Evolutionary conservation across 768 basidiomycete species (phyloP), one percentile per base, ranked within the genome.

Genomic region (Hydnum rufescens): DNA sequence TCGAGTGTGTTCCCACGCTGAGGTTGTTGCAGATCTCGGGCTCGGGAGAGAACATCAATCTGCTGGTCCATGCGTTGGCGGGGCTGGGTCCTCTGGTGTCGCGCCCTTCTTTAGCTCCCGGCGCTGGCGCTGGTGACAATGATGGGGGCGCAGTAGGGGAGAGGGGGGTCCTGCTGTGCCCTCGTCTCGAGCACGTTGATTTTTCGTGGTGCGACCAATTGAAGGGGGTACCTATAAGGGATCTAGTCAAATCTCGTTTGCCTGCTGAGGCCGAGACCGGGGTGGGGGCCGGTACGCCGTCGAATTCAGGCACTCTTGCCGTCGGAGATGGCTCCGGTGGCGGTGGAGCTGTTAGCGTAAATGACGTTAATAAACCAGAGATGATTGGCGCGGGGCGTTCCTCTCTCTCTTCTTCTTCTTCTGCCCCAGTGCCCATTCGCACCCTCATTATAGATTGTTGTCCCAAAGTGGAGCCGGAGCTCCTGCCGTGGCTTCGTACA

Each of bases 401-500:
- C 13, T 1, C 36, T 39, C 36, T 22, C 36, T 13, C 36, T 13
- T 22, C 13, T 13, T 13, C 22, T 13, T 39, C 36, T 39, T 39
- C 36, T 39, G 16, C 16, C 16, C 46, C 46, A 13, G 25, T 26
- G 6, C 49, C 49, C 6, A 53, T 56, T 48, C 19, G 16, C 22
- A 49, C 53, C 25, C 30, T 56, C 3, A 42, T 44, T 6, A 31
- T 56, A n/a, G 48, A 56, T 23, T 39, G 31, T 6, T 56, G 55
- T 28, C 54, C 53, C 29, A 22, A 39, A 22, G 54, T 56, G 25
- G 55, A 56, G 48, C 29, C 54, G 32, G 32, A 32, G 25, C 44
- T 56, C 4, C 30, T 56, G 32, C 55, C 55, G 5, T 56, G 55
- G 55, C 29, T 56, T 28, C 28, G 52, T 31, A 19, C 22, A 32